phyloP scores from a whole-genome alignment of 2,329 filamentous ascomycete species.

The Aspergillus niger region DNA sequence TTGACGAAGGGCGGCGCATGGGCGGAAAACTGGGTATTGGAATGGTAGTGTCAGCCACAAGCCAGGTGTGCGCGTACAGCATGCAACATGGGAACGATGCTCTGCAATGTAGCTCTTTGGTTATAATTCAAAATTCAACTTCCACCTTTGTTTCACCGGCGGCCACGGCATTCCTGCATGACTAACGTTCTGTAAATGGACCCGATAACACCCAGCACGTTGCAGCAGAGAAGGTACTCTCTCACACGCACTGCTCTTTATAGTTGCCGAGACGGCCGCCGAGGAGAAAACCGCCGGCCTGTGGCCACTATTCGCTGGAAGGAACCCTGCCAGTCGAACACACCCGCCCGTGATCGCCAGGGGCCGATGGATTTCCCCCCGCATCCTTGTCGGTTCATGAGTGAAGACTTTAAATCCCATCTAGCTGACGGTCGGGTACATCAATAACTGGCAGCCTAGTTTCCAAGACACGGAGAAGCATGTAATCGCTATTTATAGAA shows the following conservation, averaged over 20 bases:
- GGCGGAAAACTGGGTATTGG: constrained; percentile 58
- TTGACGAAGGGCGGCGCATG: constrained; percentile 60
- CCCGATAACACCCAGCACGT: background rate
- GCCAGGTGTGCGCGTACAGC: background rate
- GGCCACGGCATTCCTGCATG: background rate
- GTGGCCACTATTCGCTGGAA: background rate
- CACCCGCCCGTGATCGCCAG: background rate
- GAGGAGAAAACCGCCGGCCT: background rate
- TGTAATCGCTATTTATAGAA: constrained; percentile 15
- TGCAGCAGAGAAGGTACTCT: background rate
- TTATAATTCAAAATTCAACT: background rate
- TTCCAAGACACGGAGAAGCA: constrained; percentile 11
- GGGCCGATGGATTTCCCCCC: background rate
- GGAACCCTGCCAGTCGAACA: background rate
- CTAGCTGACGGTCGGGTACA: background rate
- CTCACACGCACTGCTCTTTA: too few relatives aligned
- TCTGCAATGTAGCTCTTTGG: background rate
- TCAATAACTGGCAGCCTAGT: background rate
- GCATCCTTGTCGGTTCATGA: background rate
- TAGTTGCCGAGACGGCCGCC: background rate
- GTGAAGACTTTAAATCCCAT: background rate
- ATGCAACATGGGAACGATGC: background rate
- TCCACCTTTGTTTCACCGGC: background rate
- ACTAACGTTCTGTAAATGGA: background rate
- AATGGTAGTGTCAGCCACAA: constrained; percentile 45